phyloP scores from a whole-genome alignment of 176 grass and related monocot genomes.

The Oryza officinalis region DNA sequence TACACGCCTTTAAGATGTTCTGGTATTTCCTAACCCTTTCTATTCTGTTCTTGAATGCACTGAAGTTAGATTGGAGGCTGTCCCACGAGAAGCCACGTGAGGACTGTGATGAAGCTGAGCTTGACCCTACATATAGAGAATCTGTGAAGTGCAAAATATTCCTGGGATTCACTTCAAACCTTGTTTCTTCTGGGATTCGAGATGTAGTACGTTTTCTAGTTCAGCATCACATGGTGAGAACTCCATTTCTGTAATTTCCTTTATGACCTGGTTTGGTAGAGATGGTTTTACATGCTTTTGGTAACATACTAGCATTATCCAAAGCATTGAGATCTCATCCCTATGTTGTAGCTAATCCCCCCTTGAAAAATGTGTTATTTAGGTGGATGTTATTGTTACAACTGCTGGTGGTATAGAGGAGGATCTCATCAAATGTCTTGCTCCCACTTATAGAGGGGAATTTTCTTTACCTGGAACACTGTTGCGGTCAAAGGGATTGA shows the following conservation, averaged over 20 bases:
- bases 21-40: constrained; percentile 23
- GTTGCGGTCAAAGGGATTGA: constrained; percentile 88
- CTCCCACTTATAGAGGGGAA: constrained; percentile 79
- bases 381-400: constrained; percentile 98
- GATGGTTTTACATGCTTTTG: not conserved
- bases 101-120: constrained; percentile 61
- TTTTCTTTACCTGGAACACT: constrained; percentile 75
- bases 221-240: constrained; percentile 88
- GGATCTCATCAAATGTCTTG: constrained; percentile 94
- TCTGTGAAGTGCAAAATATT: constrained; percentile 95
- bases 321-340: not conserved
- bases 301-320: not conserved
- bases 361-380: not conserved
- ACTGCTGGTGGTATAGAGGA: constrained; percentile 96
- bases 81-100: constrained; percentile 60
- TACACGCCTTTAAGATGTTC: not conserved
- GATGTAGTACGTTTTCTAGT: constrained; percentile 80
- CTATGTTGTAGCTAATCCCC: constrained; percentile 2
- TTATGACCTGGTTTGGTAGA: not conserved
- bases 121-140: constrained; percentile 68
- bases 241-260: not conserved
- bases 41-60: constrained; percentile 16
- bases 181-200: constrained; percentile 84
- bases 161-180: constrained; percentile 96
- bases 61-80: constrained; percentile 91